A percentile compares a stretch with the other conserved stretches of the same genome.
Evolutionary conservation across 345 rosid species (phyloP).

Genomic region (Nasturtium officinale): DNA sequence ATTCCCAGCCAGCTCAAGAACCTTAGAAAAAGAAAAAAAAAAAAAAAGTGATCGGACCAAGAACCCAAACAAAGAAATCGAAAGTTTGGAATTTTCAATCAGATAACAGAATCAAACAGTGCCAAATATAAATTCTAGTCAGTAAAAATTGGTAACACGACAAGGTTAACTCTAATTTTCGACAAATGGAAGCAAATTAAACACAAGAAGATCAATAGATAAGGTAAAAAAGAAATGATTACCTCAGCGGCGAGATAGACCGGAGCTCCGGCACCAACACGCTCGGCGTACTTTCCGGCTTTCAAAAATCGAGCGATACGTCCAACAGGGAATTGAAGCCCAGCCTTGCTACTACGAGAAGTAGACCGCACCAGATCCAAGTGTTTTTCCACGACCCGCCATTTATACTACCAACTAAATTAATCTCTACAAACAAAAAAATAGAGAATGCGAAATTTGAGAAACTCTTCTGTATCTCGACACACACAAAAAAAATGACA

Average conservation of each 20-base stretch:
- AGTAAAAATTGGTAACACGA: neutral
- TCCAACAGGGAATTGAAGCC: constrained; percentile 89
- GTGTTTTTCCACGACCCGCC: constrained; percentile 92
- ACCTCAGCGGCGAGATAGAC: constrained; percentile 99
- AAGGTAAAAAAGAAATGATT: neutral
- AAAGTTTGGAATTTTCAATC: neutral
- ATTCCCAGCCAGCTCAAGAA: constrained; percentile 86
- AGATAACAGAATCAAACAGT: neutral
- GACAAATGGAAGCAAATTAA: neutral
- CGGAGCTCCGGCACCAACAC: constrained; percentile 98
- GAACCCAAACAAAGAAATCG: neutral
- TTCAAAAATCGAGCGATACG: constrained; percentile 92
- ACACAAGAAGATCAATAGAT: neutral
- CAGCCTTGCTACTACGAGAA: constrained; percentile 93
- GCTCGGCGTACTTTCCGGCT: constrained; percentile 94
- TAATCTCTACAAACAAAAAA: neutral
- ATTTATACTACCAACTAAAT: constrained; percentile 32
- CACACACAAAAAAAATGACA: neutral
- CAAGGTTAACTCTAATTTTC: too few species aligned
- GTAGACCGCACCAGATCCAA: constrained; percentile 82
- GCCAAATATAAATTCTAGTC: neutral
- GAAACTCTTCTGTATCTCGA: neutral
- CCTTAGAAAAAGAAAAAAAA: constrained; percentile 51
- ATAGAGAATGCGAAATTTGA: neutral
- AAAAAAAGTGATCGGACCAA: neutral